Conservation (phyloP, 306 rosid species). For the Albizia julibrissin region DNA sequence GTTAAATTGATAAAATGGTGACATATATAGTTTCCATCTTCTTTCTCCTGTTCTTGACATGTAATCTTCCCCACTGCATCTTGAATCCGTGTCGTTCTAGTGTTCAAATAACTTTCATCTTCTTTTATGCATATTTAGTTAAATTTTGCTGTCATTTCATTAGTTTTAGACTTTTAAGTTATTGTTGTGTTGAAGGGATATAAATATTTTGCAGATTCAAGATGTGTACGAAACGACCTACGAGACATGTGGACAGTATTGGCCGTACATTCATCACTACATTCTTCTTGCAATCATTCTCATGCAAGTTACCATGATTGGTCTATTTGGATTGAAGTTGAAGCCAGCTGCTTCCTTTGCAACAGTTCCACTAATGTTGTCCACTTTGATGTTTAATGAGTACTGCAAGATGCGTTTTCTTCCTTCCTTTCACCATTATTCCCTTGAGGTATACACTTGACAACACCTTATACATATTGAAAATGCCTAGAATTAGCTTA, state of each 20-base stretch:
- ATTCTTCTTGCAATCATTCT: conserved; percentile 71
- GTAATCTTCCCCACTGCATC: too few species aligned
- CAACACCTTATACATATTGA: not conserved
- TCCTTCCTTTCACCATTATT: conserved; percentile 60
- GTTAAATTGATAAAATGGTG: not conserved
- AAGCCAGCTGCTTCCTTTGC: conserved; percentile 86
- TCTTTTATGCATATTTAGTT: not conserved
- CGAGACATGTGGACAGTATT: conserved; percentile 82
- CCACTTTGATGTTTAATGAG: conserved; percentile 77
- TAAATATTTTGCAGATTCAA: conserved; percentile 63
- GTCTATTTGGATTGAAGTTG: conserved; percentile 76
- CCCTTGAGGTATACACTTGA: conserved; percentile 60
- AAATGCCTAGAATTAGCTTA: not conserved
- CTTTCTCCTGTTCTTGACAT: too few species aligned
- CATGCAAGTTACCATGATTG: conserved; percentile 96
- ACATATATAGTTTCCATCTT: not conserved
- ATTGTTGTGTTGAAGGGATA: conserved; percentile 6
- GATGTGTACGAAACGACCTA: conserved; percentile 76
- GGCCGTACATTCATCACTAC: conserved; percentile 87
- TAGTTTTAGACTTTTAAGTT: not conserved
- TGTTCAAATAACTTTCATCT: not conserved
- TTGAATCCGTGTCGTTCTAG: too few species aligned
- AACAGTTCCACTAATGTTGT: conserved; percentile 67
- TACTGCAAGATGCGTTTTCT: conserved; percentile 94
- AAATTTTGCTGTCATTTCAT: not conserved